These are phyloP conservation scores for Mycena albidolilacea DNA, from an alignment of 768 basidiomycete genomes.

Conservation along the genomic window DNA sequence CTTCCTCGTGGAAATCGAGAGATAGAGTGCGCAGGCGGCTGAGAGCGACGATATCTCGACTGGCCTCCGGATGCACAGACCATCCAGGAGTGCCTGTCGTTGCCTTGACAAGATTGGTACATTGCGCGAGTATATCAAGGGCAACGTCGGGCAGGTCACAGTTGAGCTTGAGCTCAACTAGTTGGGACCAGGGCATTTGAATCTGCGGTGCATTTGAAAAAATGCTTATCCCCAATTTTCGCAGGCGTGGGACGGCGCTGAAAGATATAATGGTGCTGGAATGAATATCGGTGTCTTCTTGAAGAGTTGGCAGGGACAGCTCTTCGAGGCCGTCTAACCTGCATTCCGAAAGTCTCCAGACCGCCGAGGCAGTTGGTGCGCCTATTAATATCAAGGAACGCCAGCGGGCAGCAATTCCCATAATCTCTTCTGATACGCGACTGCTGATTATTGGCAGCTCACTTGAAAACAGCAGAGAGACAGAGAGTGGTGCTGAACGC, in stretches of 20 bases:
- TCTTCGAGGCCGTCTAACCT: slow-evolving; percentile 1
- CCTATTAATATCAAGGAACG: not conserved
- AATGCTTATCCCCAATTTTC: not conserved
- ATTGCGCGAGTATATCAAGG: not conserved
- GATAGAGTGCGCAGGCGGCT: not conserved
- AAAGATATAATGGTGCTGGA: not conserved
- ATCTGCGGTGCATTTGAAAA: not conserved
- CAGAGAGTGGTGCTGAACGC: not conserved
- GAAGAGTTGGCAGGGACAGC: not conserved
- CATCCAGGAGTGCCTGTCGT: not conserved
- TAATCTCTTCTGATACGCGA: not conserved
- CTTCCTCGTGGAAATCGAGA: not conserved
- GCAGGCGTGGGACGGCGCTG: not conserved
- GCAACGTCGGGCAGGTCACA: not conserved
- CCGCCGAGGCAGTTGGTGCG: not conserved
- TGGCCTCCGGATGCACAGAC: not conserved
- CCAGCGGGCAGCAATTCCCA: not conserved
- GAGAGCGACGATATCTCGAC: not conserved
- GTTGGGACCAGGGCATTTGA: slow-evolving; percentile 6
- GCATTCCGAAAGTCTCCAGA: not conserved
- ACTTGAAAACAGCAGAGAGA: not conserved
- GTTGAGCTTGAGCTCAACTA: not conserved
- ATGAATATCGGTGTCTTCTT: not conserved
- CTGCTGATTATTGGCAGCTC: not conserved
- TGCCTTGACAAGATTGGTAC: not conserved